Percentiles rank a stretch among this genome's conserved stretches.
These are phyloP conservation scores for Anastatica hierochuntica DNA, from an alignment of 345 rosid genomes.

Conservation along the genomic window DNA sequence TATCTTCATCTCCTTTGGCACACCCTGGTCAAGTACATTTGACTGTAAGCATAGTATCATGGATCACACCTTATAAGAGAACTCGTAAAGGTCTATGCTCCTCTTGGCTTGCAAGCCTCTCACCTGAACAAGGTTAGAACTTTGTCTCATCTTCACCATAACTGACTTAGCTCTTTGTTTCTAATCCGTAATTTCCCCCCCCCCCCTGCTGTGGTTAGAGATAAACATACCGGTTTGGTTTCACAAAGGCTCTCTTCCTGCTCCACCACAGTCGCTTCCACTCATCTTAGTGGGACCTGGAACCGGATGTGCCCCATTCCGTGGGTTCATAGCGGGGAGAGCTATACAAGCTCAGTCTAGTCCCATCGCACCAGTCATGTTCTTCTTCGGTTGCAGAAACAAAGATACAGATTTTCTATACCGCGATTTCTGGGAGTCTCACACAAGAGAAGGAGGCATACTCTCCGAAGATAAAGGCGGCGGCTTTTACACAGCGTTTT, in stretches of 20 bases:
- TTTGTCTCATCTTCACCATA: not conserved
- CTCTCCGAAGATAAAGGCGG: slow-evolving; percentile 74
- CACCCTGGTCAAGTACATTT: slow-evolving; percentile 81
- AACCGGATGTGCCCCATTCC: slow-evolving; percentile 97
- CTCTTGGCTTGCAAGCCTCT: slow-evolving; percentile 68
- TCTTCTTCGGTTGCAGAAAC: slow-evolving; percentile 89
- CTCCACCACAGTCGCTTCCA: slow-evolving; percentile 60
- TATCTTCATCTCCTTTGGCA: slow-evolving; percentile 74
- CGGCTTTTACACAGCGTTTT: slow-evolving; percentile 75
- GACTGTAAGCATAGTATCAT: slow-evolving; percentile 71
- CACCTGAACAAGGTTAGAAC: slow-evolving; percentile 49
- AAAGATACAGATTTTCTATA: slow-evolving; percentile 66
- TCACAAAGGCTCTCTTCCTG: slow-evolving; percentile 68
- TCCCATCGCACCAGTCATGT: slow-evolving; percentile 50
- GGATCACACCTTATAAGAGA: slow-evolving; percentile 86
- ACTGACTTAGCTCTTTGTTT: slow-evolving; percentile 4
- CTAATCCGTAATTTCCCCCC: not conserved
- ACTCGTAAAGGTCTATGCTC: slow-evolving; percentile 76
- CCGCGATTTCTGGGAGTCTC: slow-evolving; percentile 68
- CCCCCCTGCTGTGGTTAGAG: slow-evolving; percentile 30
- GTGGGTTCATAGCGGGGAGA: slow-evolving; percentile 81
- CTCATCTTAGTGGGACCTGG: slow-evolving; percentile 87
- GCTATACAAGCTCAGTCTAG: slow-evolving; percentile 37
- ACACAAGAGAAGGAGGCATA: slow-evolving; percentile 40
- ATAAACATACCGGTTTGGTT: slow-evolving; percentile 66